Percentiles rank a stretch among this genome's conserved stretches.
phyloP scores from a whole-genome alignment of 164 flowering plant genomes.

The Kingdonia uniflora region DNA sequence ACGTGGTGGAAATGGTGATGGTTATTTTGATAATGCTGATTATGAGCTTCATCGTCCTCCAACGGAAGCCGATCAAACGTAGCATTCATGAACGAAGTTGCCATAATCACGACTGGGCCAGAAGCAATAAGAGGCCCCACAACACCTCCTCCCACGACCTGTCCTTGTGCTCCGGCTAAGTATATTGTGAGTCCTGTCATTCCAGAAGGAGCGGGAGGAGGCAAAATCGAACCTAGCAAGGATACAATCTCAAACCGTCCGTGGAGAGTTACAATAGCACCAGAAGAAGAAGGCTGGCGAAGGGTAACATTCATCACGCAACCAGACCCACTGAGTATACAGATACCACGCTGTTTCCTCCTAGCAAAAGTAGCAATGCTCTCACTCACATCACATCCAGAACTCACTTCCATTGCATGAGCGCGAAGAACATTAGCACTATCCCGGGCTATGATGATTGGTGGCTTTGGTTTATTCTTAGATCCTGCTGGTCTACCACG shows the following conservation, averaged over 20 bases:
- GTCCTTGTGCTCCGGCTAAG: conserved; percentile 77
- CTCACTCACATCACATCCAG: conserved; percentile 72
- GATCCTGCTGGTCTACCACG: conserved; percentile 87
- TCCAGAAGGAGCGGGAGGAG: conserved; percentile 76
- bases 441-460: conserved; percentile 68
- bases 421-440: conserved; percentile 70
- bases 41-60: conserved; percentile 44
- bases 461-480: conserved; percentile 87
- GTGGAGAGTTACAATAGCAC: conserved; percentile 65
- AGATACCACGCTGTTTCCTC: conserved; percentile 58
- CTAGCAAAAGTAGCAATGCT: conserved; percentile 55
- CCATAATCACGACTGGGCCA: conserved; percentile 87
- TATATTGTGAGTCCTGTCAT: conserved; percentile 66
- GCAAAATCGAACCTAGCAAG: conserved; percentile 62
- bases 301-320: conserved; percentile 72
- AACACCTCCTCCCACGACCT: conserved; percentile 71
- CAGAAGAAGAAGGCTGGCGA: conserved; percentile 55
- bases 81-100: conserved; percentile 77
- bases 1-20: conserved; percentile 23
- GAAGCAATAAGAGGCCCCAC: conserved; percentile 85
- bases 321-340: conserved; percentile 62
- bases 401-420: conserved; percentile 77
- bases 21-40: conserved; percentile 35
- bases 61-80: conserved; percentile 72
- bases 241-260: conserved; percentile 86